Conservation (phyloP, 495 filamentous ascomycete genomes). For the Terfezia boudieri region DNA sequence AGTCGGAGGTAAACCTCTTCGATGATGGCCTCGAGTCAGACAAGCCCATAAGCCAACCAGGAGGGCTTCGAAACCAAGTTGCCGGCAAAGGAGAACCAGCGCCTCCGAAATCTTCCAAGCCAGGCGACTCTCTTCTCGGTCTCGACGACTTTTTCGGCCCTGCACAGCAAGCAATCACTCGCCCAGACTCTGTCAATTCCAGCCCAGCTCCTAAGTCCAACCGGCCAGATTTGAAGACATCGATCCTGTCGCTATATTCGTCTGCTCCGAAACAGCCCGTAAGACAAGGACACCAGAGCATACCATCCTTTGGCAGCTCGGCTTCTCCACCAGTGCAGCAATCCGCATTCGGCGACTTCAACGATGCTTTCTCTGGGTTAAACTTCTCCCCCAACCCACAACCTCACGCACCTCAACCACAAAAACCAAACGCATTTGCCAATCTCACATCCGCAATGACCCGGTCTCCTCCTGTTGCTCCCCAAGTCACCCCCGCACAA, state of each 20-base stretch:
- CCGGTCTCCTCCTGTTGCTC: constrained; percentile 27
- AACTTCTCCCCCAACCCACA: constrained; percentile 39
- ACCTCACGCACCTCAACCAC: constrained; percentile 30
- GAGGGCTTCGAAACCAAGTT: constrained; percentile 43
- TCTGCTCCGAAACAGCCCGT: constrained; percentile 50
- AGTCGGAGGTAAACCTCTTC: constrained; percentile 33
- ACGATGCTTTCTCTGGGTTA: constrained; percentile 71
- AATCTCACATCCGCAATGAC: constrained; percentile 33
- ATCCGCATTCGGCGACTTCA: constrained; percentile 46
- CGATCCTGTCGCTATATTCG: constrained; percentile 85
- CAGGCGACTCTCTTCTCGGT: constrained; percentile 68
- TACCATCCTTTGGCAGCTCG: constrained; percentile 10
- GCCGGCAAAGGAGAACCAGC: constrained; percentile 41
- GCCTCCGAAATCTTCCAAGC: constrained; percentile 43
- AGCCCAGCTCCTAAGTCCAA: constrained; percentile 26
- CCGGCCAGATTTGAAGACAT: constrained; percentile 85
- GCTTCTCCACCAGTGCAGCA: constrained; percentile 21
- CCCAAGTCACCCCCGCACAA: constrained; percentile 30
- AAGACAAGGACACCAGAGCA: constrained; percentile 23
- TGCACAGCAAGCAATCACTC: constrained; percentile 37
- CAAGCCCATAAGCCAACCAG: constrained; percentile 39
- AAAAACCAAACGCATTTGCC: constrained; percentile 30
- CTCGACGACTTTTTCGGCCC: constrained; percentile 70
- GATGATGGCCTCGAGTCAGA: constrained; percentile 30
- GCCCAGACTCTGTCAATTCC: constrained; percentile 28